Evolutionary conservation across 208 protist genomes (phyloP).

Genomic region (Hexamita inflata): DNA sequence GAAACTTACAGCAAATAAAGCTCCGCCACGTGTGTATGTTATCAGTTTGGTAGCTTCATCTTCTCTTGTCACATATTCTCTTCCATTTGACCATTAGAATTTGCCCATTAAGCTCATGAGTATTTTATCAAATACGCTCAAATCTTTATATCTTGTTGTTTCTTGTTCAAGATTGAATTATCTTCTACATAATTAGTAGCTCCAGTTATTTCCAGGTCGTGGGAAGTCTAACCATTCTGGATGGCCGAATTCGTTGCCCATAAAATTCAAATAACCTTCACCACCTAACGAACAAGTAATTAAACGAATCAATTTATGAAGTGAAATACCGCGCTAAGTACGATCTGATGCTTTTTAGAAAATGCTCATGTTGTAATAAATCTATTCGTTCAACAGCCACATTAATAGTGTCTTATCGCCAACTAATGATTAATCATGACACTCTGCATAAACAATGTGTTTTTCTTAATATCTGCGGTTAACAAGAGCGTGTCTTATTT

Average conservation of each 20-base stretch:
- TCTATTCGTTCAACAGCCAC: conserved; percentile 72
- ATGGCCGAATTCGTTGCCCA: conserved; percentile 78
- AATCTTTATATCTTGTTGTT: conserved; percentile 55
- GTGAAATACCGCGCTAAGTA: conserved; percentile 57
- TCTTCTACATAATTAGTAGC: conserved; percentile 57
- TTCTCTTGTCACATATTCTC: conserved; percentile 45
- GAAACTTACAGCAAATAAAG: conserved; percentile 64
- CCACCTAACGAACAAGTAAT: conserved; percentile 56
- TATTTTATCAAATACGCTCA: conserved; percentile 56
- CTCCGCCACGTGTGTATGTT: conserved; percentile 46
- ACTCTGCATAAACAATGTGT: conserved; percentile 65
- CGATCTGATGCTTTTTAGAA: conserved; percentile 36
- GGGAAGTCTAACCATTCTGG: conserved; percentile 81
- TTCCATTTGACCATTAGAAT: conserved; percentile 28
- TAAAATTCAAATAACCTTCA: conserved; percentile 47
- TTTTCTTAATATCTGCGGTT: conserved; percentile 60
- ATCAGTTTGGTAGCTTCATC: conserved; percentile 60
- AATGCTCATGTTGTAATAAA: conserved; percentile 57
- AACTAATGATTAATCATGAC: conserved; percentile 70
- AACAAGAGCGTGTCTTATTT: conserved; percentile 53
- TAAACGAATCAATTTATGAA: conserved; percentile 62
- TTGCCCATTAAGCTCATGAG: conserved; percentile 49
- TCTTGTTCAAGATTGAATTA: conserved; percentile 59
- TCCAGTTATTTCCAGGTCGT: conserved; percentile 56
- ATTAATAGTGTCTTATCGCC: conserved; percentile 72